Base-by-base conservation (phyloP, 1,284 basidiomycete species). In the Irpex lacteus region DNA sequence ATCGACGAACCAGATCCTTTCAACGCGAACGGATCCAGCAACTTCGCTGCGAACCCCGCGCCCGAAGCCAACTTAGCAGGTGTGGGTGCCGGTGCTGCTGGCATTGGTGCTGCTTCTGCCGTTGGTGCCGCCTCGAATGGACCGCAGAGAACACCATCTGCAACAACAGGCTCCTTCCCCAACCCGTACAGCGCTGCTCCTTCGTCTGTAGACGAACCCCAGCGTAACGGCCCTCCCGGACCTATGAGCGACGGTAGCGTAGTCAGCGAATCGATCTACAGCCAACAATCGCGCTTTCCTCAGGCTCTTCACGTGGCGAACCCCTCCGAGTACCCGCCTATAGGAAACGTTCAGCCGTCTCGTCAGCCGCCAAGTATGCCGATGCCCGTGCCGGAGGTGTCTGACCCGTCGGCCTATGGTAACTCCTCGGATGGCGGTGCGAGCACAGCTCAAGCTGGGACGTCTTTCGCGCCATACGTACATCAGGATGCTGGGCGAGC, bases 401-500 rank as follows among this genome's bases (percentile, higher is more conserved):
- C 53, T 18, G 53, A 5, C 26, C 56, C 32, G 6, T 53, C 55
- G 4, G 44, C 21, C 5, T 34, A 38, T 13, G 49, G 44, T n/a
- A 26, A 7, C 18, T 5, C 58, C 50, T 59, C 49, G 26, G 57
- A 18, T 59, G 58, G 9, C 11, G 36, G 38, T 7, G 53, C 38
- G n/a, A 52, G 13, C 18, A 19, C 7, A 0, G 13, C 50, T 52
- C 50, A 19, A 5, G 40, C 44, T 11, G 64, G 60, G 15, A 47
- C 64, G 7, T 38, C 64, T 5, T 9, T n/a, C 19, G 59, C 54
- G 52, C 61, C 61, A 26, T 60, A 56, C 26, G 62, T 63, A 34
- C 65, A 66, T 55, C 62, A 54, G 21, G 65, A 66, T 26, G 65
- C 61, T 11, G 65, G 65, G 5, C 40, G 26, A 26, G 26, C 26